phyloP scores from a whole-genome alignment of 345 rosid species.

The Citrus hindsii region DNA sequence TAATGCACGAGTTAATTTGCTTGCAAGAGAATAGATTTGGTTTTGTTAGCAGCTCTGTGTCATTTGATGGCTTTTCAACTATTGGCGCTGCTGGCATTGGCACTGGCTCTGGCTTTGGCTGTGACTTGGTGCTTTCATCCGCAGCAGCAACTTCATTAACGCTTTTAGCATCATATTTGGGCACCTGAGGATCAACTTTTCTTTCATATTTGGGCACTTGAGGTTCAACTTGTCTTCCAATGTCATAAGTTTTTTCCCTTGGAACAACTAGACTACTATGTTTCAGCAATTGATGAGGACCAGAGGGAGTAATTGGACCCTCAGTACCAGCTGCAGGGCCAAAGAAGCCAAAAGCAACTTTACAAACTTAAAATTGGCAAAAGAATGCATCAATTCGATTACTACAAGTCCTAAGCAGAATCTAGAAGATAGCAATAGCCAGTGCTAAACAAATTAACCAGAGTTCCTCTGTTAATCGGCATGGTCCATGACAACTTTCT shows the following conservation, averaged over 20 bases:
- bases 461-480: background rate
- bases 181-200: background rate
- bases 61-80: background rate
- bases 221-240: background rate
- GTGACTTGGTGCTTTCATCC: background rate
- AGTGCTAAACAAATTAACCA: background rate
- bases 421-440: background rate
- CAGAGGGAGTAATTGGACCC: background rate
- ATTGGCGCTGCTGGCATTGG: background rate
- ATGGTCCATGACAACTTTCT: background rate
- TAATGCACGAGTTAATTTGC: constrained; percentile 47
- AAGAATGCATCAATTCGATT: background rate
- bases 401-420: background rate
- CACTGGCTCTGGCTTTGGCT: background rate
- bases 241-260: background rate
- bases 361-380: background rate
- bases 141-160: background rate
- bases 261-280: background rate
- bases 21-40: constrained; percentile 46
- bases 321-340: background rate
- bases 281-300: background rate
- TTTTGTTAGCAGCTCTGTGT: background rate
- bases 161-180: background rate
- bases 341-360: background rate
- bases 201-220: background rate